phyloP scores from a whole-genome alignment of 169 alveolate genomes.

The Cryptosporidium ubiquitum region DNA sequence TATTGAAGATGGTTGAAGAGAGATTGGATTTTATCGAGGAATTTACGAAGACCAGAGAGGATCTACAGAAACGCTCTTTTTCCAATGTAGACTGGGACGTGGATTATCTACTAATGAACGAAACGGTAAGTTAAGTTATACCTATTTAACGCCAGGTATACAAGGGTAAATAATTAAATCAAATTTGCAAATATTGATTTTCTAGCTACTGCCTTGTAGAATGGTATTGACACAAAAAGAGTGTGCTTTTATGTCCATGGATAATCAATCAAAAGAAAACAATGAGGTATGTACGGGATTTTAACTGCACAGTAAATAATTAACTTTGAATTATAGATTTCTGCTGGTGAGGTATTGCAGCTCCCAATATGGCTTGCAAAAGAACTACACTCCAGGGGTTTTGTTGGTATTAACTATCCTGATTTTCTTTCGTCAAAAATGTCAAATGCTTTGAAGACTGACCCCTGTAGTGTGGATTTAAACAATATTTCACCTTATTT shows the following conservation, averaged over 20 bases:
- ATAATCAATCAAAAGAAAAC: not conserved
- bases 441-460: constrained; percentile 59
- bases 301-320: not conserved
- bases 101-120: constrained; percentile 54
- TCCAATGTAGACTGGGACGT: constrained; percentile 46
- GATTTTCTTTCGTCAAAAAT: constrained; percentile 65
- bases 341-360: constrained; percentile 49
- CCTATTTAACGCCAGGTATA: not conserved
- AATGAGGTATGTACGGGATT: constrained; percentile 36
- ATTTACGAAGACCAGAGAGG: constrained; percentile 20
- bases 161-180: not conserved
- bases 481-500: constrained; percentile 55
- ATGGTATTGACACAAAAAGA: constrained; percentile 54
- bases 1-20: not conserved
- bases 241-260: constrained; percentile 53
- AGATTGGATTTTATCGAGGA: constrained; percentile 1
- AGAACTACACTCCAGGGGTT: constrained; percentile 39
- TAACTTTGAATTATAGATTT: not conserved
- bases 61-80: not conserved
- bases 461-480: constrained; percentile 60
- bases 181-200: not conserved
- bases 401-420: constrained; percentile 51
- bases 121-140: constrained; percentile 34
- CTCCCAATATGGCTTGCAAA: constrained; percentile 60
- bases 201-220: constrained; percentile 50